These are phyloP conservation scores for Candida freyschussii DNA, from an alignment of 1,139 yeast genomes.

Conservation along the genomic window DNA sequence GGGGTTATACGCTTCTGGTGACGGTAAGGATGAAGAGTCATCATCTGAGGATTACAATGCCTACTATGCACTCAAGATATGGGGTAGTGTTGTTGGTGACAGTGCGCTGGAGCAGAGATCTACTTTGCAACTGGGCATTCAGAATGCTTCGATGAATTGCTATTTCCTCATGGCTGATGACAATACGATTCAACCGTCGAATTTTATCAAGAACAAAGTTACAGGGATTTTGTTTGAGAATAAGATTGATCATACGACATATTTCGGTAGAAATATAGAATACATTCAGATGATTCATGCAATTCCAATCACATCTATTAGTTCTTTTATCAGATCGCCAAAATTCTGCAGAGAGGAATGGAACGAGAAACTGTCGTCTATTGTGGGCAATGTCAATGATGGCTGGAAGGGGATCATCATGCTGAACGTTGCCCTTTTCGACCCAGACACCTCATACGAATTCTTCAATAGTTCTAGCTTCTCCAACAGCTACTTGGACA, in stretches of 20 bases:
- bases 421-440: constrained; percentile 71
- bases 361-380: constrained; percentile 44
- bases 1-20: constrained; percentile 68
- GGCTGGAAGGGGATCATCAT: constrained; percentile 90
- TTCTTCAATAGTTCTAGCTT: constrained; percentile 59
- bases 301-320: constrained; percentile 84
- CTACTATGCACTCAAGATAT: constrained; percentile 63
- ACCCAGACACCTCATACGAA: constrained; percentile 60
- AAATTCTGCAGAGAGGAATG: constrained; percentile 78
- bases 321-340: constrained; percentile 68
- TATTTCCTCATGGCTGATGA: constrained; percentile 55
- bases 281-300: constrained; percentile 96
- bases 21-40: constrained; percentile 77
- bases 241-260: constrained; percentile 88
- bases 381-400: constrained; percentile 52
- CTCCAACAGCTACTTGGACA: constrained; percentile 57
- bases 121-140: constrained; percentile 56
- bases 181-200: constrained; percentile 45
- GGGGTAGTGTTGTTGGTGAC: constrained; percentile 60
- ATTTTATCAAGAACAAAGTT: constrained; percentile 59
- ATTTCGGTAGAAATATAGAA: constrained; percentile 70
- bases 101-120: constrained; percentile 49
- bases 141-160: constrained; percentile 51
- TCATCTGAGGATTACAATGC: constrained; percentile 75
- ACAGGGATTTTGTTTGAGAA: constrained; percentile 80